phyloP scores from a whole-genome alignment of 768 basidiomycete species.

The Pulveroboletus sp. region DNA sequence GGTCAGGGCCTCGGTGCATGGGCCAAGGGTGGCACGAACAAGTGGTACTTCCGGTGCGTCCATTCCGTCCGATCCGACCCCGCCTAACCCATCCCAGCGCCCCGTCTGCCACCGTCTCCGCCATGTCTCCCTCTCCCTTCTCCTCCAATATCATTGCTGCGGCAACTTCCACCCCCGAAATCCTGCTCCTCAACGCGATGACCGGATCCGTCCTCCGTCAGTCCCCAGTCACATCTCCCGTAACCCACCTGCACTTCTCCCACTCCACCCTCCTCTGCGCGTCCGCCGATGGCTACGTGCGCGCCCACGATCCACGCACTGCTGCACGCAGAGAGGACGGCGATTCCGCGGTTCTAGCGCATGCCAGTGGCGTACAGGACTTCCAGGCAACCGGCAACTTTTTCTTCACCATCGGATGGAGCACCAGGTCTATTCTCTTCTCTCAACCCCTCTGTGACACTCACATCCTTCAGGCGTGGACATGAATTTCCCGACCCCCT shows the following conservation, averaged over 20 bases:
- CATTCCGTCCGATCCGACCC: neutral
- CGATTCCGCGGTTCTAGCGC: constrained; percentile 67
- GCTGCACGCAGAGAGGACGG: constrained; percentile 45
- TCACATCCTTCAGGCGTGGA: constrained; percentile 57
- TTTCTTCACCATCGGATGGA: constrained; percentile 83
- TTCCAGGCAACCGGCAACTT: constrained; percentile 76
- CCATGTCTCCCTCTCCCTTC: constrained; percentile 45
- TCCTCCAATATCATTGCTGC: constrained; percentile 57
- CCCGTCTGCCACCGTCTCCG: constrained; percentile 31
- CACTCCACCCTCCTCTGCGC: constrained; percentile 65
- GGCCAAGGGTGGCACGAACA: constrained; percentile 82
- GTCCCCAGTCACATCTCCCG: constrained; percentile 49
- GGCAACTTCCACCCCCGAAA: constrained; percentile 54
- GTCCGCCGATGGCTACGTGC: constrained; percentile 67
- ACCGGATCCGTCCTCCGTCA: constrained; percentile 65
- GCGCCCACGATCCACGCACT: constrained; percentile 67
- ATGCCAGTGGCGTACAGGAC: constrained; percentile 77
- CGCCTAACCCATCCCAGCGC: constrained; percentile 29
- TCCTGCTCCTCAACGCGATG: constrained; percentile 68
- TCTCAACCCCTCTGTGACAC: neutral
- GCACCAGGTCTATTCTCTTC: constrained; percentile 56
- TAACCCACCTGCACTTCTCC: constrained; percentile 64
- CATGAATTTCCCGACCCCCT: constrained; percentile 86
- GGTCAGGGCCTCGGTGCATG: constrained; percentile 71
- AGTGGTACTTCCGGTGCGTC: constrained; percentile 71